phyloP scores from a whole-genome alignment of 208 protist species.

The Trypanosomatidae sp. region DNA sequence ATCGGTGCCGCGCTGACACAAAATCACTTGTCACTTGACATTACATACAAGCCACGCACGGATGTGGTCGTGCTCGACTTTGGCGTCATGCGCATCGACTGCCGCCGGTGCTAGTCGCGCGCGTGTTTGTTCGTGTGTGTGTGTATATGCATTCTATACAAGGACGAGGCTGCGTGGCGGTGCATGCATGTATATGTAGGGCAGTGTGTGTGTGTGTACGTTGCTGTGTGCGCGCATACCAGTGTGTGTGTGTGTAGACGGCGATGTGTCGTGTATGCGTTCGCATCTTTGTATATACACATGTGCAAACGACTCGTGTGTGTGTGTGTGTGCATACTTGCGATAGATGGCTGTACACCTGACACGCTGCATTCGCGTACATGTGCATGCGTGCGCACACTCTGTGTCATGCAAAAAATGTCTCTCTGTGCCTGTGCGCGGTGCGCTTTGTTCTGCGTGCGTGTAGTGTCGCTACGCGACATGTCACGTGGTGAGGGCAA shows the following conservation, averaged over 20 bases:
- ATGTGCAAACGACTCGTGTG: too few species aligned
- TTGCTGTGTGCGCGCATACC: too few species aligned
- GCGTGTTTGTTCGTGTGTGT: too few species aligned
- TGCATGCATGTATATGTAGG: too few species aligned
- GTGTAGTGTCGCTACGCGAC: neutral
- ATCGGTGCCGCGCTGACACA: constrained; percentile 29
- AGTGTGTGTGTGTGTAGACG: too few species aligned
- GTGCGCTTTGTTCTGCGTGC: neutral
- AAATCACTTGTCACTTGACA: constrained; percentile 21
- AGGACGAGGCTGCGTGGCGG: too few species aligned
- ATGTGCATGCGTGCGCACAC: neutral
- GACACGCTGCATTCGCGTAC: neutral
- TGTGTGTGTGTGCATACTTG: neutral
- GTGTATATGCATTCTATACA: too few species aligned
- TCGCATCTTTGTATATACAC: too few species aligned
- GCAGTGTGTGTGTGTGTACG: too few species aligned
- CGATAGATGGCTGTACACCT: neutral
- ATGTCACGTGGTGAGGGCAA: neutral
- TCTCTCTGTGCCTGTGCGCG: neutral
- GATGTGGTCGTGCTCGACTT: constrained; percentile 45
- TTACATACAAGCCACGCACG: constrained; percentile 16
- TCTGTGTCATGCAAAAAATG: neutral
- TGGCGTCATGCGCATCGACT: constrained; percentile 25
- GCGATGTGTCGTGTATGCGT: too few species aligned
- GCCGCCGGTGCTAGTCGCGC: constrained; percentile 17